Conservation (phyloP, 1,284 basidiomycete genomes). For the Rhodotorula sp. region DNA sequence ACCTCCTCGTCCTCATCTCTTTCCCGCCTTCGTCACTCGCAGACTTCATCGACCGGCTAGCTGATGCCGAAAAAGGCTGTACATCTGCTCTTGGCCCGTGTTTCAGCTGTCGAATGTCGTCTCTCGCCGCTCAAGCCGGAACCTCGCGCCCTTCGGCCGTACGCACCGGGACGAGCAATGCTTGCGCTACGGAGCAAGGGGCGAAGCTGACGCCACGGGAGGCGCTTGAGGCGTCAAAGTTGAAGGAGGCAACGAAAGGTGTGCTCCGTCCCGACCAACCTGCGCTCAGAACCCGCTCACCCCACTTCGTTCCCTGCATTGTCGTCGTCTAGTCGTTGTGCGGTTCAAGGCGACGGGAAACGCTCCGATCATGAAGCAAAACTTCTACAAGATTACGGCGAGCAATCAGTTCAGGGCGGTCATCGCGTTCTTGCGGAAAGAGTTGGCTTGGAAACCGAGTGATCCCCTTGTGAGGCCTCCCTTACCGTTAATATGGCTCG, state of each 20-base stretch:
- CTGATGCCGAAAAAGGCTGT: too few species aligned
- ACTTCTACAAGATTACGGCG: conserved; percentile 95
- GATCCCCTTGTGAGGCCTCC: conserved; percentile 74
- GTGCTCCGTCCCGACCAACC: conserved; percentile 33
- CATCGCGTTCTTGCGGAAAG: conserved; percentile 86
- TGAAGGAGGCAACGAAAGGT: conserved; percentile 80
- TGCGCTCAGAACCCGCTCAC: background rate
- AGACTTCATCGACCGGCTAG: too few species aligned
- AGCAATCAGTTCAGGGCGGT: conserved; percentile 94
- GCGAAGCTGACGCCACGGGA: conserved; percentile 6
- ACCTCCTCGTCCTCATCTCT: too few species aligned
- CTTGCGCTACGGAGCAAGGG: background rate
- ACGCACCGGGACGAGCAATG: too few species aligned
- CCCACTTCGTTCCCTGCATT: background rate
- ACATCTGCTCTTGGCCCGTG: too few species aligned
- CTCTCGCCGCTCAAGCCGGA: too few species aligned
- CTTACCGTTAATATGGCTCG: too few species aligned
- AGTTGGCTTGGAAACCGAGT: conserved; percentile 80
- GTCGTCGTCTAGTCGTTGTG: conserved; percentile 69
- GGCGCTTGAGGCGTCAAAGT: conserved; percentile 77
- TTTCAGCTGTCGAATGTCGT: too few species aligned
- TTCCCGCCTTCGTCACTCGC: too few species aligned
- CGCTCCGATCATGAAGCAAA: conserved; percentile 97
- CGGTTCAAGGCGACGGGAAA: conserved; percentile 98
- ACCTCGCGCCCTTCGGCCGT: background rate